Conservation (phyloP, 768 basidiomycete genomes). For the Plicaturopsis crispa region DNA sequence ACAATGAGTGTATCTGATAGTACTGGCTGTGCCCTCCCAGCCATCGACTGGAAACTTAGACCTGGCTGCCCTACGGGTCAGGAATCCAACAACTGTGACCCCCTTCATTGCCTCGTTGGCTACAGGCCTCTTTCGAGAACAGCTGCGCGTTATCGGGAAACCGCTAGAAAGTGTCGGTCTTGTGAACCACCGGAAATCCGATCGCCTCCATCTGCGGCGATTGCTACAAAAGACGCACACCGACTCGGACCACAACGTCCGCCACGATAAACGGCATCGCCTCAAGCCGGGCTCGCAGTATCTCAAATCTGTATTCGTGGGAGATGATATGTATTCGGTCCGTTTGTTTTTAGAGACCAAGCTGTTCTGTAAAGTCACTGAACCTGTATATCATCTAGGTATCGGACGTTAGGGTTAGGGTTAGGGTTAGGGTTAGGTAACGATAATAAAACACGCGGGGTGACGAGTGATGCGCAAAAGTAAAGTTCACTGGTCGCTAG, state of each 20-base stretch:
- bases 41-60: constrained; percentile 56
- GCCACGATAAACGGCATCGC: constrained; percentile 25
- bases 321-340: constrained; percentile 36
- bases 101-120: constrained; percentile 48
- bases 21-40: too few species aligned
- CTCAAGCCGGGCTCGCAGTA: constrained; percentile 24
- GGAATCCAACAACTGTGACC: constrained; percentile 52
- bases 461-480: too few species aligned
- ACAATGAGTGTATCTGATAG: too few species aligned
- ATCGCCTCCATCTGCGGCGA: constrained; percentile 7
- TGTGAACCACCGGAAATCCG: too few species aligned
- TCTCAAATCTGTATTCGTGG: constrained; percentile 33
- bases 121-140: constrained; percentile 43
- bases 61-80: constrained; percentile 43
- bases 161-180: constrained; percentile 19
- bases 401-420: constrained; percentile 58
- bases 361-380: neutral
- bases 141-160: constrained; percentile 45
- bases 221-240: constrained; percentile 18
- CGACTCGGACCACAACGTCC: constrained; percentile 15
- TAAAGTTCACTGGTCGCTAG: too few species aligned
- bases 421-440: too few species aligned
- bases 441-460: too few species aligned
- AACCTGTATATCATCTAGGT: constrained; percentile 28
- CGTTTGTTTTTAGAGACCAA: constrained; percentile 8